phyloP scores from a whole-genome alignment of 1,284 basidiomycete genomes.

The Cryptococcus neoformans region DNA sequence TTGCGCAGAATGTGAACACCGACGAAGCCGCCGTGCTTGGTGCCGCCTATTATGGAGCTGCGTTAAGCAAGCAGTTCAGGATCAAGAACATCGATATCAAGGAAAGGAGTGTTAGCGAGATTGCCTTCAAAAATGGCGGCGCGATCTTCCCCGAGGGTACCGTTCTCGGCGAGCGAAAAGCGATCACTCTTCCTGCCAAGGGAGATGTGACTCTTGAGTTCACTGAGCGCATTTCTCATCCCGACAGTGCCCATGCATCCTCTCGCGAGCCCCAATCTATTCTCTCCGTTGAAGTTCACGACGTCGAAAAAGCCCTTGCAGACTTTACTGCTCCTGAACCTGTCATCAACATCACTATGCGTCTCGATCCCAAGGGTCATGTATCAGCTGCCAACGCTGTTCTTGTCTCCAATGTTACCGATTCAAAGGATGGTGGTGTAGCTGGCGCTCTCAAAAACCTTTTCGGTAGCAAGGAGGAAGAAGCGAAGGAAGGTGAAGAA shows the following conservation, averaged over 20 bases:
- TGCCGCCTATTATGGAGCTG: conserved; percentile 89
- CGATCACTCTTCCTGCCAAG: conserved; percentile 68
- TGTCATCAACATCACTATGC: conserved; percentile 73
- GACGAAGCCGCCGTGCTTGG: conserved; percentile 96
- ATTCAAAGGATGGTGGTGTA: conserved; percentile 72
- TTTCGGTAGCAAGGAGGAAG: conserved; percentile 61
- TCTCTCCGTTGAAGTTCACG: conserved; percentile 30
- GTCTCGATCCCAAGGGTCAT: conserved; percentile 79
- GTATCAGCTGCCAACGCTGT: conserved; percentile 68
- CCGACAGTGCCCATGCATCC: conserved; percentile 46
- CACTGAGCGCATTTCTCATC: conserved; percentile 53
- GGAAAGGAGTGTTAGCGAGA: conserved; percentile 67
- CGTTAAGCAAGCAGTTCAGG: conserved; percentile 85
- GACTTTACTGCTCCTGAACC: conserved; percentile 45
- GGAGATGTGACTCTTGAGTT: conserved; percentile 72
- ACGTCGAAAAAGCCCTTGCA: conserved; percentile 30
- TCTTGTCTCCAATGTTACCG: conserved; percentile 58
- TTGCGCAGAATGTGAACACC: conserved; percentile 92
- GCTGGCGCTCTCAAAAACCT: conserved; percentile 75
- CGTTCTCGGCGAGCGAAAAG: conserved; percentile 74
- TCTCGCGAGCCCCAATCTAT: conserved; percentile 10
- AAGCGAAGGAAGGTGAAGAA: conserved; percentile 33
- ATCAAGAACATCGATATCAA: conserved; percentile 88
- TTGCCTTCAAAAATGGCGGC: conserved; percentile 19
- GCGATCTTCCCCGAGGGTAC: conserved; percentile 71